Base-by-base conservation (phyloP, 1,284 basidiomycete species). In the Butyriboletus pseudospeciosus region DNA sequence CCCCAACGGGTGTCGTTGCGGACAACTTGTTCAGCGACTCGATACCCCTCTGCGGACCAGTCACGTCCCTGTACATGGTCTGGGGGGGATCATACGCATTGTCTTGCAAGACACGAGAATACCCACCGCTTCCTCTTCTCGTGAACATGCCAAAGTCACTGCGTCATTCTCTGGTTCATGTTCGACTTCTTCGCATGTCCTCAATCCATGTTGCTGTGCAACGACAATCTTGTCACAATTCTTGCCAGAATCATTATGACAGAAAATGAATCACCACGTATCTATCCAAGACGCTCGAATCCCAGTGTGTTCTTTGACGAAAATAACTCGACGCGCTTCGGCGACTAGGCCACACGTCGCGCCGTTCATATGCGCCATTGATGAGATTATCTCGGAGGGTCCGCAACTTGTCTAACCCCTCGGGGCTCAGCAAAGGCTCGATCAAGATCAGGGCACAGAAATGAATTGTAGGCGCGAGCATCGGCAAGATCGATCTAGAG, bases 361-460 rank as follows among this genome's bases (percentile, higher is more conserved):
- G 71, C 13, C 82, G 75, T 58, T 75, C 74, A 30, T 72, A 71
- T 0, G 82, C 80, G 10, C 70, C 61, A 28, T 67, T 66, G 20
- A 83, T 71, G 7, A 84, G 74, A 4, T 60, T 54, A 4, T 58
- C 54, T 20, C 76, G 72, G 9, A 84, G 69, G 5, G 65, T 59
- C 1, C 61, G 55, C 35, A 84, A 65, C 37, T 73, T 72, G 26
- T 73, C 61, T 3, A 71, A 62, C 7, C 79, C 81, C 4, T 67
- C 70, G 0, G 81, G 76, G 51, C 76, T 79, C 38, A 84, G 65
- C 68, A 84, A 72, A 4, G 82, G 82, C 59, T 84, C 82, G 39
- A 82, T 72, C 34, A 84, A 72, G 55, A 83, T 71, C 54, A 84
- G 58, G 7, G 76, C 75, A 3, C 62, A 60, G 61, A 83, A 83